These are phyloP conservation scores for Aspergillus brunneoviolaceus DNA, from an alignment of 2,329 filamentous ascomycete species.

Conservation along the genomic window DNA sequence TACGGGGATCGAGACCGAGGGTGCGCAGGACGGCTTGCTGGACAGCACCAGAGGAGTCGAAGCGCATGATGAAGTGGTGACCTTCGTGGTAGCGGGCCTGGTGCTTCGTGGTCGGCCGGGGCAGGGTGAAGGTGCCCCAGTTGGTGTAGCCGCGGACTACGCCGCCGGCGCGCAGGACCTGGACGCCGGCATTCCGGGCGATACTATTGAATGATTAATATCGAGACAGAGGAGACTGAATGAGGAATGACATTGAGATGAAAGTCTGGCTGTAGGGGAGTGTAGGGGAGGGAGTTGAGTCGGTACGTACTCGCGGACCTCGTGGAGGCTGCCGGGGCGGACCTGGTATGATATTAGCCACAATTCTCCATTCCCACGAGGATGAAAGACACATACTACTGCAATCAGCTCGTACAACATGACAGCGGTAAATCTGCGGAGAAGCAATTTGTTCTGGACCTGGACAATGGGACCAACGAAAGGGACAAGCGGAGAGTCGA, in stretches of 20 bases:
- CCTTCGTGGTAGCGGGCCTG: constrained; percentile 81
- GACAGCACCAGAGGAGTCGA: constrained; percentile 73
- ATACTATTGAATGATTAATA: constrained; percentile 60
- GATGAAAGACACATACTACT: constrained; percentile 62
- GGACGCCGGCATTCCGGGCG: constrained; percentile 76
- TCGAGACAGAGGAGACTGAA: not conserved
- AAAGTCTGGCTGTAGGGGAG: not conserved
- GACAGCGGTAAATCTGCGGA: constrained; percentile 22
- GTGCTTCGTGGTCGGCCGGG: constrained; percentile 73
- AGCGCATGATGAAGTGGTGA: constrained; percentile 98
- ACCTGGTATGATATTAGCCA: constrained; percentile 58
- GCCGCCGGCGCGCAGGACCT: constrained; percentile 79
- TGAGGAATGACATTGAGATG: not conserved
- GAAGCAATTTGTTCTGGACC: constrained; percentile 16
- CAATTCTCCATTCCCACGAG: not conserved
- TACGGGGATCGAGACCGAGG: constrained; percentile 79
- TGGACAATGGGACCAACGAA: constrained; percentile 4
- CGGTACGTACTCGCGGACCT: constrained; percentile 85
- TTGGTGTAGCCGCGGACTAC: constrained; percentile 91
- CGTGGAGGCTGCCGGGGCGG: constrained; percentile 81
- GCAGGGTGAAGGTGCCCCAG: constrained; percentile 90
- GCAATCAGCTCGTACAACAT: constrained; percentile 99
- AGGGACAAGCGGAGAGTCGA: not conserved
- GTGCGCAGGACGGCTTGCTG: constrained; percentile 75
- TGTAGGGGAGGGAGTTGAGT: constrained; percentile 3